Conservation (phyloP, 2,329 filamentous ascomycete genomes). For the Arthrinium puccinioides region DNA sequence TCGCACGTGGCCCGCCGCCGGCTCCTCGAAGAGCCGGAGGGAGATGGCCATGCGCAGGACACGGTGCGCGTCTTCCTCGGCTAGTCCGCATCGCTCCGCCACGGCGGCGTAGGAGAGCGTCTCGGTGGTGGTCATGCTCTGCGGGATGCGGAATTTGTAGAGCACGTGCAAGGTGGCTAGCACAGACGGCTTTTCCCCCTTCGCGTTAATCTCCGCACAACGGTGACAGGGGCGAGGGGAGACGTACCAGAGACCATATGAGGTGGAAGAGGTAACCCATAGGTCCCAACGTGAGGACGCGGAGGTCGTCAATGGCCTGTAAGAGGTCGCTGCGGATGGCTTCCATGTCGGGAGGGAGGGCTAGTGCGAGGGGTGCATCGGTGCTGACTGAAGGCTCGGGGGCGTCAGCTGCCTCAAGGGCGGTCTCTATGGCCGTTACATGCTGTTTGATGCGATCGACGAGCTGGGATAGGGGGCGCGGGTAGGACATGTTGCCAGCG, state of each 20-base stretch:
- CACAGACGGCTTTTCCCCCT: conserved; percentile 6
- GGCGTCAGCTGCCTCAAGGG: no score
- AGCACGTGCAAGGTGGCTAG: conserved; percentile 12
- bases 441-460: no score
- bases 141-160: conserved; percentile 14
- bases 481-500: no score
- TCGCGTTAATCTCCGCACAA: neutral
- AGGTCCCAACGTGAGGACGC: conserved; percentile 13
- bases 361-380: no score
- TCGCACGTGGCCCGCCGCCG: conserved; percentile 11
- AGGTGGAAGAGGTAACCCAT: conserved; percentile 11
- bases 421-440: no score
- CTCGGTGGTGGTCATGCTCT: conserved; percentile 7
- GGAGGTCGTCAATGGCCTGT: conserved; percentile 17
- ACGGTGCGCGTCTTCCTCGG: conserved; percentile 15
- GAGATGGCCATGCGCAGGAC: conserved; percentile 16
- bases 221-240: neutral
- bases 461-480: no score
- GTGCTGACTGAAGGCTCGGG: no score
- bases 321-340: conserved; percentile 10
- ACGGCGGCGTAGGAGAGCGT: conserved; percentile 12
- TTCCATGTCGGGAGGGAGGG: no score
- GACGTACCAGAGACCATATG: conserved; percentile 10
- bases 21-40: conserved; percentile 19
- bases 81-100: conserved; percentile 10